Conservation (phyloP, 202 grass and related monocot species). For the Schoenoplectus tabernaemontani region DNA sequence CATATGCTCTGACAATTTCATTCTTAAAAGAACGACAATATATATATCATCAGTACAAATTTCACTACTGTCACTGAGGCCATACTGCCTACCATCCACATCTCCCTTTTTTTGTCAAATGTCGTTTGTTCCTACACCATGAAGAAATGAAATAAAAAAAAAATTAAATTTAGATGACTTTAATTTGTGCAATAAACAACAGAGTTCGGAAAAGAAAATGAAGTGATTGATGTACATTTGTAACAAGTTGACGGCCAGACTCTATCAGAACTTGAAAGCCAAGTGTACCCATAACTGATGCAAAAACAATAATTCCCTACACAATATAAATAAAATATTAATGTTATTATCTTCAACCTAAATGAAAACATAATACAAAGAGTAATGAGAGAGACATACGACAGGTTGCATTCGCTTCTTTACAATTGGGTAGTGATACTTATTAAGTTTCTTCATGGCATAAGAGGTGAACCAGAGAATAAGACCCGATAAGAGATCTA, state of each 20-base stretch:
- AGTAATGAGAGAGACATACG: conserved; percentile 27
- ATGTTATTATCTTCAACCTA: background rate
- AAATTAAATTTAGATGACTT: background rate
- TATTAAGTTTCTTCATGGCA: conserved; percentile 76
- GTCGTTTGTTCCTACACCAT: conserved; percentile 34
- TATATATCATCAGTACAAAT: conserved; percentile 89
- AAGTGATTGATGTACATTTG: conserved; percentile 26
- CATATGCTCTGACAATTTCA: conserved; percentile 70
- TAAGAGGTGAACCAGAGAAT: conserved; percentile 70
- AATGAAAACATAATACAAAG: background rate
- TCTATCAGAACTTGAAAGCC: conserved; percentile 76
- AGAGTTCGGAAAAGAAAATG: background rate
- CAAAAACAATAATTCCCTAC: conserved; percentile 81
- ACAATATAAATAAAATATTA: background rate
- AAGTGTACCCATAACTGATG: conserved; percentile 69
- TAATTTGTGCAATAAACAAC: background rate
- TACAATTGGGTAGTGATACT: conserved; percentile 75
- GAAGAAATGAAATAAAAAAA: background rate
- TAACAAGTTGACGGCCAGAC: conserved; percentile 69
- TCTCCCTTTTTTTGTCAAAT: conserved; percentile 36
- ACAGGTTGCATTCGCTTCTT: conserved; percentile 89
- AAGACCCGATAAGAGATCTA: conserved; percentile 75
- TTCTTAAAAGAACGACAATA: conserved; percentile 85
- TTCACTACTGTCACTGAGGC: conserved; percentile 63
- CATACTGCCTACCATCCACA: conserved; percentile 89